Evolutionary conservation across 176 grass and related monocot genomes (phyloP).

Genomic region (Rhipidocladum racemiflorum): DNA sequence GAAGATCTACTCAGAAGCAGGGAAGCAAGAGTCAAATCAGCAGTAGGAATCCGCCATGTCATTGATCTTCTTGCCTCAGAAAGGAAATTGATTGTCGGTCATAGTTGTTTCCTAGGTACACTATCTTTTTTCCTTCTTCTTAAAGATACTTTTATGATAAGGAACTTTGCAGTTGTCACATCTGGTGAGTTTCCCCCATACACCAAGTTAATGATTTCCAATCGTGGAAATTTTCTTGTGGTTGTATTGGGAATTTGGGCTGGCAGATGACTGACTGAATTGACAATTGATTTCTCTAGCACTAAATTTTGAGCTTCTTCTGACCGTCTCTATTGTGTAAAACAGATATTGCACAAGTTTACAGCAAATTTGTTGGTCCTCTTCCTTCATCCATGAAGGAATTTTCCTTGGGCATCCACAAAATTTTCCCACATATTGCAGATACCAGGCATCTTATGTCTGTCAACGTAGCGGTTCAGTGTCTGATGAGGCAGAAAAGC

Average conservation of each 20-base stretch:
- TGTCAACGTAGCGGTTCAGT: constrained; percentile 43
- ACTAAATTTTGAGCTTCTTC: constrained; percentile 7
- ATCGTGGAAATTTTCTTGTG: not conserved
- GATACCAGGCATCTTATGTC: constrained; percentile 91
- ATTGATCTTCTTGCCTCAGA: constrained; percentile 92
- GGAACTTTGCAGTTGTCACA: not conserved
- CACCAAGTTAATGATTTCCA: not conserved
- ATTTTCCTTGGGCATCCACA: constrained; percentile 62
- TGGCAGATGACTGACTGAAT: not conserved
- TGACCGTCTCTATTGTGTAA: constrained; percentile 29
- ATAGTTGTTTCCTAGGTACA: constrained; percentile 89
- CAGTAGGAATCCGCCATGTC: constrained; percentile 83
- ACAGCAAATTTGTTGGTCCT: constrained; percentile 82
- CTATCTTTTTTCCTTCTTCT: not conserved
- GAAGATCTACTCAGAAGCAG: constrained; percentile 61
- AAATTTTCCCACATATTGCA: constrained; percentile 63
- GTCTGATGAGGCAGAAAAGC: constrained; percentile 71
- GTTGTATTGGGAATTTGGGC: not conserved
- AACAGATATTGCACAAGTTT: constrained; percentile 87
- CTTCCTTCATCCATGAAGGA: constrained; percentile 79
- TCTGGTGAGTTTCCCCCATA: not conserved
- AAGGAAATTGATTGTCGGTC: constrained; percentile 83
- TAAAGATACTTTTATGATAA: constrained; percentile 2
- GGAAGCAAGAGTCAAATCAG: constrained; percentile 56
- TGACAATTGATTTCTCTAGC: constrained; percentile 21